A percentile compares a stretch with the other conserved stretches of the same genome.
Evolutionary conservation across 805 yeast species (phyloP).

Genomic region (Kluyveromyces wickerhamii): DNA sequence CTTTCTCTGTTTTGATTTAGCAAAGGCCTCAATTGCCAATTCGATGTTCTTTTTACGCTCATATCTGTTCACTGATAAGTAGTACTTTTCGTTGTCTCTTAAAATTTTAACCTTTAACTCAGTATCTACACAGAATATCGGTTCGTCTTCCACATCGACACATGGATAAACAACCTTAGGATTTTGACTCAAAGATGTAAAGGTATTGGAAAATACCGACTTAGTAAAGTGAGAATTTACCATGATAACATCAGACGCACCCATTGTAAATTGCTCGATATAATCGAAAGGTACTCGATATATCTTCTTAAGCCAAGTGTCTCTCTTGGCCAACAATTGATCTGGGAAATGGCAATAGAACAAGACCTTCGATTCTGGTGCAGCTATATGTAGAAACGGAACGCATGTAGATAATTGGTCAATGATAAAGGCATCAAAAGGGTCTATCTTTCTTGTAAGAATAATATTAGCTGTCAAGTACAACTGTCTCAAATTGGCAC

Average conservation of each 20-base stretch:
- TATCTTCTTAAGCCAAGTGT: conserved; percentile 44
- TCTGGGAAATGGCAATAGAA: conserved; percentile 98
- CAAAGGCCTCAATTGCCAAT: conserved; percentile 66
- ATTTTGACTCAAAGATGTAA: conserved; percentile 32
- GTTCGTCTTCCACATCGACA: conserved; percentile 43
- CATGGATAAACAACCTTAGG: conserved; percentile 45
- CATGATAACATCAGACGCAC: conserved; percentile 66
- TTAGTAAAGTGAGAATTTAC: conserved; percentile 87
- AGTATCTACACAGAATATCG: conserved; percentile 12
- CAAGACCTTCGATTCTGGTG: conserved; percentile 44
- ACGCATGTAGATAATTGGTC: conserved; percentile 81
- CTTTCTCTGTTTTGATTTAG: conserved; percentile 29
- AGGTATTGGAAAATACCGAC: conserved; percentile 57
- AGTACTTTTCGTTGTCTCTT: conserved; percentile 26
- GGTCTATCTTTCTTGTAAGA: conserved; percentile 35
- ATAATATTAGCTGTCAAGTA: conserved; percentile 47
- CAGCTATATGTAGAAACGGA: conserved; percentile 51
- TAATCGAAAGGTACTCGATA: conserved; percentile 79
- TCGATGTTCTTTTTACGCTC: conserved; percentile 79
- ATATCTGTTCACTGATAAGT: conserved; percentile 79
- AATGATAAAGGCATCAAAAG: conserved; percentile 67
- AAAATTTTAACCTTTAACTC: conserved; percentile 15
- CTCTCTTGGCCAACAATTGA: conserved; percentile 58
- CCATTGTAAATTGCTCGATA: conserved; percentile 76
- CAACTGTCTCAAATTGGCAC: conserved; percentile 78